Percentiles rank a stretch among this genome's conserved stretches.
These are phyloP conservation scores for Alternaria infectoria DNA, from an alignment of 2,329 filamentous ascomycete species.

Conservation along the genomic window DNA sequence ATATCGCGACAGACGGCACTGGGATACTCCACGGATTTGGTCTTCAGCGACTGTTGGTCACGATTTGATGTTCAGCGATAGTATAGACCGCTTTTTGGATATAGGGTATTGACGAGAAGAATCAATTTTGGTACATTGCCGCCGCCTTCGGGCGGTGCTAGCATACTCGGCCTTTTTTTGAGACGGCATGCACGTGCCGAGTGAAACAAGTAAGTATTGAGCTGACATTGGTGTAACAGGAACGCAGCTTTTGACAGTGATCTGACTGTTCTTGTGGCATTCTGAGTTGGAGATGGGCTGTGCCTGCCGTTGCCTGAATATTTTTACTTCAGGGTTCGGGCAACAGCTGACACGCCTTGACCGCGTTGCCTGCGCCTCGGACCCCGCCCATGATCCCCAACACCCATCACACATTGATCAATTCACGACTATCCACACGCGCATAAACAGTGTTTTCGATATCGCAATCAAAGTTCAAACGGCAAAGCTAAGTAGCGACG, in stretches of 20 bases:
- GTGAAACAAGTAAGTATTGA: background rate
- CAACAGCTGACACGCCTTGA: background rate
- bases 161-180: background rate
- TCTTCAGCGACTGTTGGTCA: background rate
- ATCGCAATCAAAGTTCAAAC: background rate
- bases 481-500: background rate
- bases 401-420: background rate
- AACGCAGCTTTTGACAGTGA: background rate
- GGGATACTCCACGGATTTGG: background rate
- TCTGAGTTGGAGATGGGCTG: background rate
- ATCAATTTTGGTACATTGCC: background rate
- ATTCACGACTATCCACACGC: background rate
- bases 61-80: conserved; percentile 4
- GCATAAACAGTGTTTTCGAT: background rate
- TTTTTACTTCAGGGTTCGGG: background rate
- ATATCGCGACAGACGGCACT: conserved; percentile 21
- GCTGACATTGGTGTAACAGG: background rate
- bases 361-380: background rate
- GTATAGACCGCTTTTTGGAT: conserved; percentile 1
- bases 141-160: background rate
- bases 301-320: background rate
- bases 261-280: background rate
- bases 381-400: background rate
- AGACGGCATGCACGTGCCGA: background rate
- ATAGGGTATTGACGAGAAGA: background rate